Base-by-base conservation (phyloP, 2,329 filamentous ascomycete species). In the Chrysoporthe puriensis region DNA sequence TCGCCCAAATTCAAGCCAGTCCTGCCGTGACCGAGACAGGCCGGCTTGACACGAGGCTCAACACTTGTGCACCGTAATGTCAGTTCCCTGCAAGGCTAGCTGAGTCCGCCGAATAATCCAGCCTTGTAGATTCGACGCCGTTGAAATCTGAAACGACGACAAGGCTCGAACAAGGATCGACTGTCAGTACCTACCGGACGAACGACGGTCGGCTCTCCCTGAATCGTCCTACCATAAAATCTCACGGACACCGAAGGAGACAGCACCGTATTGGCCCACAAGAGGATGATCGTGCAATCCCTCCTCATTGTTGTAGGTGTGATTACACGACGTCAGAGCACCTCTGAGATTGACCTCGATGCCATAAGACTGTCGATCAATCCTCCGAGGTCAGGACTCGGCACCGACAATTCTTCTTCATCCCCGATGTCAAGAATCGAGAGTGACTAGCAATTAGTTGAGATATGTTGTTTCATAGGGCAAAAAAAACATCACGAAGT, bases 321-420 rank as follows among this genome's bases (percentile, higher is more conserved):
- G 3, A 11, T 50, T 42, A n/a, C 32, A 26, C 16, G 26, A 52
- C 34, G 18, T 43, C 61, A 44, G 66, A 44, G n/a, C 7, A 32
- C 34, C 16, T 18, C 56, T 36, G 13, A 48, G 44, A 46, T 42
- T 36, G 66, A 56, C 26, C 18, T 58, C 26, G 26, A 52, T 42
- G 34, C 7, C 11, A 5, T 36, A 32, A 18, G 14, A 40, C 9
- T 4, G n/a, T 57, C 56, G 56, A 64, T 18, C 34, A 67, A 50
- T 50, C 44, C 54, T 46, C 67, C 67, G 67, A 69, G 64, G 60
- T 59, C 43, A 64, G 50, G 11, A 18, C 26, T 69, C 67, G 67
- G 67, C 54, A 66, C 67, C 67, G 67, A 69, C 67, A 60, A 64
- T 34, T 14, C 40, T 66, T 52, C 36, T 44, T 52, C 59, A 36